Conservation (phyloP, 2,329 filamentous ascomycete species). For the Beauveria caledonica region DNA sequence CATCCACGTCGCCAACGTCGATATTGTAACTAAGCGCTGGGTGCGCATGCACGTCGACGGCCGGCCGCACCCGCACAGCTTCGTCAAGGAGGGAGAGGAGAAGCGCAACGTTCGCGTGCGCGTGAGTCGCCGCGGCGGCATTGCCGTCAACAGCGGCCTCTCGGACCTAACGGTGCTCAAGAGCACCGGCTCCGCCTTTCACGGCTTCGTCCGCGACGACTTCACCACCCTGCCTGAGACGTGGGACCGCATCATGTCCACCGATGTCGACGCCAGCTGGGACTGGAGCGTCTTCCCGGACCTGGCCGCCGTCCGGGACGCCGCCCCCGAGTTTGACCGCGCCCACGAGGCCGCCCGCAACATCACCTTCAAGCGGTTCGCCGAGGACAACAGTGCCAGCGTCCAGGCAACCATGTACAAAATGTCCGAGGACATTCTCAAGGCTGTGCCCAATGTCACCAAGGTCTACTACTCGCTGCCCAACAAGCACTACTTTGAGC, state of each 20-base stretch:
- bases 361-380: conserved; percentile 89
- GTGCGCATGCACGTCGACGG: conserved; percentile 80
- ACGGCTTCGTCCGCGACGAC: conserved; percentile 87
- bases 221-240: conserved; percentile 86
- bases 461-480: conserved; percentile 77
- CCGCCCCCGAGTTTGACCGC: conserved; percentile 61
- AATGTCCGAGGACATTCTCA: conserved; percentile 85
- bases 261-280: conserved; percentile 84
- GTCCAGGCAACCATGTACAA: conserved; percentile 99
- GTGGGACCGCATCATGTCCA: conserved; percentile 92
- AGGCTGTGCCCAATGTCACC: conserved; percentile 60
- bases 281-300: conserved; percentile 66
- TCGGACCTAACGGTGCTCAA: conserved; percentile 82
- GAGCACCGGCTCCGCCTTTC: conserved; percentile 92
- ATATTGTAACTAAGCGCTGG: conserved; percentile 82
- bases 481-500: conserved; percentile 98
- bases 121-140: conserved; percentile 58
- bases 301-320: conserved; percentile 58
- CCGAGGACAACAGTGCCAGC: conserved; percentile 80
- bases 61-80: conserved; percentile 89
- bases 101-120: conserved; percentile 73
- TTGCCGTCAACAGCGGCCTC: conserved; percentile 71
- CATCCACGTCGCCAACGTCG: conserved; percentile 77
- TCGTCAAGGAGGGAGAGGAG: conserved; percentile 83
- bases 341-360: conserved; percentile 70